Conservation (phyloP, 1,284 basidiomycete species). For the Cryptococcus depauperatus region DNA sequence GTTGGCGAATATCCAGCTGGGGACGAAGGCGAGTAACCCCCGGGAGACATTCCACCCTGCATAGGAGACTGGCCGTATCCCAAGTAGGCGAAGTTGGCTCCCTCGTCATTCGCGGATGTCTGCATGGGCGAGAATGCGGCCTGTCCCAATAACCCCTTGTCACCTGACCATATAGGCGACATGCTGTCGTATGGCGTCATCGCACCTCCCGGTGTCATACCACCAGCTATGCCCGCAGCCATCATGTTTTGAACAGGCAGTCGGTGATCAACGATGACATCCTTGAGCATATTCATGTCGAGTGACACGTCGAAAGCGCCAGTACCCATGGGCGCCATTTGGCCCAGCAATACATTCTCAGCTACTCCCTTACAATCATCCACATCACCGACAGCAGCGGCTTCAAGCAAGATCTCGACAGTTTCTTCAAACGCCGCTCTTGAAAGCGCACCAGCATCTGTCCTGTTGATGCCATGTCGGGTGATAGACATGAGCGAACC, state of each 20-base stretch:
- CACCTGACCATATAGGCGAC: slow-evolving; percentile 51
- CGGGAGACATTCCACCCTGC: slow-evolving; percentile 54
- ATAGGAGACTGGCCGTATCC: slow-evolving; percentile 75
- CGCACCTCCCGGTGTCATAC: slow-evolving; percentile 73
- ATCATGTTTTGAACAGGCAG: slow-evolving; percentile 78
- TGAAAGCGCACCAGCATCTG: slow-evolving; percentile 94
- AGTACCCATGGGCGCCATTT: slow-evolving; percentile 97
- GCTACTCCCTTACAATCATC: slow-evolving; percentile 98
- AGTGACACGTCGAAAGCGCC: slow-evolving; percentile 92
- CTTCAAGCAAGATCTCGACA: slow-evolving; percentile 98
- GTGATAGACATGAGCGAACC: slow-evolving; percentile 97
- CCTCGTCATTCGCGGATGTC: slow-evolving; percentile 72
- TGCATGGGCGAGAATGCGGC: slow-evolving; percentile 93
- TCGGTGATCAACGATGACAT: slow-evolving; percentile 94
- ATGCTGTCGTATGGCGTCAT: slow-evolving; percentile 94
- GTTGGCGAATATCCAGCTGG: slow-evolving; percentile 63
- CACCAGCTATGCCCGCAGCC: slow-evolving; percentile 59
- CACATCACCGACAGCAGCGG: slow-evolving; percentile 93
- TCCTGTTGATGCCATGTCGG: slow-evolving; percentile 97
- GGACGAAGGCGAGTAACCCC: slow-evolving; percentile 50
- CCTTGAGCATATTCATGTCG: slow-evolving; percentile 97
- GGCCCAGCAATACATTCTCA: slow-evolving; percentile 97
- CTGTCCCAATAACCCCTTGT: slow-evolving; percentile 63
- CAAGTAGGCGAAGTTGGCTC: slow-evolving; percentile 61
- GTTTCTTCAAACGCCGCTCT: slow-evolving; percentile 99